A percentile compares a stretch with the other conserved stretches of the same genome.
These are phyloP conservation scores for Chlamydomonas eustigma DNA, from an alignment of 139 green algal species.

Conservation along the genomic window DNA sequence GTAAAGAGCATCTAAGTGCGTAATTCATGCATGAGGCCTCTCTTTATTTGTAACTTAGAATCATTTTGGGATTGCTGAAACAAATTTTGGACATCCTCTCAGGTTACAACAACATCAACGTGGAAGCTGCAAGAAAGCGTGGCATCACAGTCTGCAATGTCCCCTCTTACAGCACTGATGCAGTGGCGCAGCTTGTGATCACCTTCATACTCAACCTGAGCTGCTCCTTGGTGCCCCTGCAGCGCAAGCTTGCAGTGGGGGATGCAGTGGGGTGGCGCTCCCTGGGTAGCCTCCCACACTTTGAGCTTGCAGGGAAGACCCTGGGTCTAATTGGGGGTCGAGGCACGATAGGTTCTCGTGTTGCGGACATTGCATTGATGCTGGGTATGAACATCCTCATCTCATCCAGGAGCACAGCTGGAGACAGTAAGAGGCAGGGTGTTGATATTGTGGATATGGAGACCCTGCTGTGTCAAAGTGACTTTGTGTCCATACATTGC, in stretches of 20 bases:
- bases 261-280: constrained; percentile 26
- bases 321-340: constrained; percentile 49
- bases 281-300: constrained; percentile 21
- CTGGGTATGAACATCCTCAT: constrained; percentile 43
- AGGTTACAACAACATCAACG: constrained; percentile 51
- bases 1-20: too few relatives aligned
- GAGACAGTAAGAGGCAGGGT: not conserved
- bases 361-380: constrained; percentile 27
- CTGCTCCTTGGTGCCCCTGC: constrained; percentile 25
- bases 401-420: not conserved
- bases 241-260: constrained; percentile 16
- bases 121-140: constrained; percentile 28
- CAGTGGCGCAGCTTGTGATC: constrained; percentile 18
- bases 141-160: constrained; percentile 46
- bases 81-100: too few relatives aligned
- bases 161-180: constrained; percentile 8
- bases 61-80: too few relatives aligned
- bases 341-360: constrained; percentile 34
- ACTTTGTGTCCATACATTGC: constrained; percentile 85
- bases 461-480: constrained; percentile 25
- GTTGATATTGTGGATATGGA: constrained; percentile 26
- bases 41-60: too few relatives aligned
- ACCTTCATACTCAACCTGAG: constrained; percentile 53
- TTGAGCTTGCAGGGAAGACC: constrained; percentile 43
- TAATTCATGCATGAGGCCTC: too few relatives aligned